Evolutionary conservation across 164 flowering plant species (phyloP).

Genomic region (Aristolochia contorta): DNA sequence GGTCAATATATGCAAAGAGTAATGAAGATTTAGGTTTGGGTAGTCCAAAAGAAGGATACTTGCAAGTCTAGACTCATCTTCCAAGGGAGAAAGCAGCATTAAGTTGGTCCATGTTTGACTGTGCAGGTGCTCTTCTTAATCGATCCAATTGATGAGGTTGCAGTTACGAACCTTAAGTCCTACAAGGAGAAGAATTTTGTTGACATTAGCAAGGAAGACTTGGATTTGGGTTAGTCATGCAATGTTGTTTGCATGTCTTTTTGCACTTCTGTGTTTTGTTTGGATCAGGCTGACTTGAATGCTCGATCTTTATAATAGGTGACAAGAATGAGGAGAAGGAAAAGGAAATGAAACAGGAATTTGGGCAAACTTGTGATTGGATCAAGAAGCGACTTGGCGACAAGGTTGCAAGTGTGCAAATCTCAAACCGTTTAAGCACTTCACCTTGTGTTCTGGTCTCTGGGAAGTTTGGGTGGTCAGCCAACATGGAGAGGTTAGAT

Average conservation of each 20-base stretch:
- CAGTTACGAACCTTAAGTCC: conserved; percentile 73
- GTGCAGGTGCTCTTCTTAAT: conserved; percentile 73
- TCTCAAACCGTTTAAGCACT: conserved; percentile 73
- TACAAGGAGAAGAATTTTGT: conserved; percentile 91
- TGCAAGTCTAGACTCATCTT: too few relatives aligned
- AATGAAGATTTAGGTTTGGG: too few relatives aligned
- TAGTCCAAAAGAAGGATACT: too few relatives aligned
- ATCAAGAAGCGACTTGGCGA: conserved; percentile 82
- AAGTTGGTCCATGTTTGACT: not conserved
- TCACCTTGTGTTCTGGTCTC: conserved; percentile 95
- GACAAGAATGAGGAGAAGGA: conserved; percentile 80
- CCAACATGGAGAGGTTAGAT: conserved; percentile 90
- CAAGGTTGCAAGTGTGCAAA: conserved; percentile 84
- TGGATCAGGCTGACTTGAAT: not conserved
- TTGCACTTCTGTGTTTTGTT: not conserved
- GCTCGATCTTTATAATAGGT: conserved; percentile 23
- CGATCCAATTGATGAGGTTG: conserved; percentile 95
- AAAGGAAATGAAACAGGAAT: conserved; percentile 74
- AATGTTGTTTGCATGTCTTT: not conserved
- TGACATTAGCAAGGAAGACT: conserved; percentile 93
- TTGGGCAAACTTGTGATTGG: conserved; percentile 83
- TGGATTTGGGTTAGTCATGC: conserved; percentile 59
- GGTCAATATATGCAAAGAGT: too few relatives aligned
- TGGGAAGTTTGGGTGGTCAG: conserved; percentile 98
- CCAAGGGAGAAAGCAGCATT: not conserved